Evolutionary conservation across 1,139 yeast species (phyloP).

Genomic region (Candida dubliniensis): DNA sequence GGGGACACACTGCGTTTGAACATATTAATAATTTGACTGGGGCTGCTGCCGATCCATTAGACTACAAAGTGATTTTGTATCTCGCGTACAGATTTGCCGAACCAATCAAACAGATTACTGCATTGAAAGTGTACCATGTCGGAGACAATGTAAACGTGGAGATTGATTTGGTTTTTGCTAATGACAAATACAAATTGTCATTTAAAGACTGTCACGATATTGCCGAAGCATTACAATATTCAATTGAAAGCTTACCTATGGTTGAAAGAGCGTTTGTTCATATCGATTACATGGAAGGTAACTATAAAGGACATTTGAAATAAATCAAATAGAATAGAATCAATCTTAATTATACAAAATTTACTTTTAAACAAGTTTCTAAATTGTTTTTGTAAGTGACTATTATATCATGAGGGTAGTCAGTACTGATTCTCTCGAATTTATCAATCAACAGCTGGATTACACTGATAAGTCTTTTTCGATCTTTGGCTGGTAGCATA

Average conservation of each 20-base stretch:
- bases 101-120: conserved; percentile 62
- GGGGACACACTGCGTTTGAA: conserved; percentile 66
- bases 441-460: conserved; percentile 28
- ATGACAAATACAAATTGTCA: conserved; percentile 41
- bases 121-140: conserved; percentile 72
- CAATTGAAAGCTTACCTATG: conserved; percentile 71
- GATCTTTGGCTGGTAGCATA: neutral
- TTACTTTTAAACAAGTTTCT: conserved; percentile 15
- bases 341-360: no score
- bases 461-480: conserved; percentile 12
- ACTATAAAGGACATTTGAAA: conserved; percentile 50
- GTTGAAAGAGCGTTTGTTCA: conserved; percentile 85
- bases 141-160: conserved; percentile 79
- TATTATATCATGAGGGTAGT: conserved; percentile 29
- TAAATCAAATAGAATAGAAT: conserved; percentile 10
- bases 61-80: conserved; percentile 66
- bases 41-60: conserved; percentile 62
- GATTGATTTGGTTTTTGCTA: conserved; percentile 66
- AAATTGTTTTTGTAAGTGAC: conserved; percentile 31
- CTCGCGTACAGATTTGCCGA: conserved; percentile 70
- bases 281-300: conserved; percentile 65
- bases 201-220: conserved; percentile 75
- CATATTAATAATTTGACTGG: conserved; percentile 78
- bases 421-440: conserved; percentile 30
- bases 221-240: conserved; percentile 80